Conservation (phyloP, 129 eudicot genomes). For the Lactuca sativa region DNA sequence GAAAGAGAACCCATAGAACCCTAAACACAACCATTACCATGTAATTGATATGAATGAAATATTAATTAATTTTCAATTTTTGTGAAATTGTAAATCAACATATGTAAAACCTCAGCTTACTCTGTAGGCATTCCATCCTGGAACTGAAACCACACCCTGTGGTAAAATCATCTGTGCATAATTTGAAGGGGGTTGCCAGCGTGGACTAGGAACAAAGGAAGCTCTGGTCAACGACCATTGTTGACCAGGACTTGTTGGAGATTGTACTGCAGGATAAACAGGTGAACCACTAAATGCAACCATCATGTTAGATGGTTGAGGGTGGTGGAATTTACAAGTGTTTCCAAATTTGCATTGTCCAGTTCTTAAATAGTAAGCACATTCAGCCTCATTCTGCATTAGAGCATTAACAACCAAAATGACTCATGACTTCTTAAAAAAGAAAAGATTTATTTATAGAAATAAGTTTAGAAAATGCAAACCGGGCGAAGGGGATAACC, state of each 20-base stretch:
- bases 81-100: neutral
- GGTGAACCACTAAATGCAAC: conserved; percentile 78
- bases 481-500: conserved; percentile 99
- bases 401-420: conserved; percentile 13
- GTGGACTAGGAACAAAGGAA: conserved; percentile 67
- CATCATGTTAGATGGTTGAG: conserved; percentile 89
- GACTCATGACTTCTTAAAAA: neutral
- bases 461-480: conserved; percentile 35
- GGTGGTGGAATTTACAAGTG: conserved; percentile 95
- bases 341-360: conserved; percentile 97
- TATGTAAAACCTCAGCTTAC: conserved; percentile 44
- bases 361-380: conserved; percentile 89
- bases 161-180: conserved; percentile 73
- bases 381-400: conserved; percentile 74
- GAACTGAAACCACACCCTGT: conserved; percentile 77
- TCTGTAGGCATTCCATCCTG: conserved; percentile 85
- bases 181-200: conserved; percentile 84
- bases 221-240: conserved; percentile 71
- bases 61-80: too few relatives aligned
- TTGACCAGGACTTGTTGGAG: conserved; percentile 82
- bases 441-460: neutral
- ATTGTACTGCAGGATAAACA: conserved; percentile 70
- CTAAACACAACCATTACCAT: conserved; percentile 34
- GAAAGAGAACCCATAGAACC: conserved; percentile 72
- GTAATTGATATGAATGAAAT: neutral